Evolutionary conservation across 192 early-diverging fungal species (phyloP).

Genomic region (Coemansia sp.): DNA sequence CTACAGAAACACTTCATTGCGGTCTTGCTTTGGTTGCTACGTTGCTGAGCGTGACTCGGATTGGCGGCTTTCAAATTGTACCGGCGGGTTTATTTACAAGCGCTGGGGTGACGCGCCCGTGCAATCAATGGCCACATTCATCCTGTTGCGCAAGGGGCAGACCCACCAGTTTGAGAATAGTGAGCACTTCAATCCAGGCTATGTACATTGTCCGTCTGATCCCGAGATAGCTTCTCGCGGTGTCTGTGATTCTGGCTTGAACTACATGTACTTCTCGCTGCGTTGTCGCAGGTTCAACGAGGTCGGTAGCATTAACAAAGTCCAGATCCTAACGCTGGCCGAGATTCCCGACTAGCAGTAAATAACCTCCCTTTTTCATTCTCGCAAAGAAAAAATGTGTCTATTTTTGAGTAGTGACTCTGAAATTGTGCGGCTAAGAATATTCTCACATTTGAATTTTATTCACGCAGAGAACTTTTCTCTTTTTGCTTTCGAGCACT

Average conservation of each 20-base stretch:
- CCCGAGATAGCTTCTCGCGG: constrained; percentile 37
- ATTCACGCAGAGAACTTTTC: too few relatives aligned
- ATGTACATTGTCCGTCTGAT: constrained; percentile 68
- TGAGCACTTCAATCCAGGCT: constrained; percentile 65
- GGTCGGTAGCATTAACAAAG: constrained; percentile 22
- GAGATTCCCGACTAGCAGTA: too few relatives aligned
- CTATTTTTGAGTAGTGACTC: too few relatives aligned
- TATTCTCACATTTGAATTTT: too few relatives aligned
- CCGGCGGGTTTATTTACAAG: constrained; percentile 66
- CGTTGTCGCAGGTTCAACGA: constrained; percentile 28
- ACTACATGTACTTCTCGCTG: constrained; percentile 45
- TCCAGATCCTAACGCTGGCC: too few relatives aligned
- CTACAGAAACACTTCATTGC: constrained; percentile 8
- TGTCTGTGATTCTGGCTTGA: constrained; percentile 29
- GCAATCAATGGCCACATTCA: constrained; percentile 63
- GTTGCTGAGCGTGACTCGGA: constrained; percentile 27
- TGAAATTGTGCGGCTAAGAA: too few relatives aligned
- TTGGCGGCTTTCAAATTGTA: constrained; percentile 59
- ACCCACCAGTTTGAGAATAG: constrained; percentile 75
- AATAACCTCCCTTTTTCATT: too few relatives aligned
- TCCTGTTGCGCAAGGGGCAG: constrained; percentile 59
- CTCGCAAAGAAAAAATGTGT: too few relatives aligned
- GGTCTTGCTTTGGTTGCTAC: background rate
- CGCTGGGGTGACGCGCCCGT: constrained; percentile 64
- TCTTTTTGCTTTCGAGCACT: too few relatives aligned